Evolutionary conservation across 257 asterid genomes (phyloP), one percentile per base, ranked within the genome.

Genomic region (Handroanthus guayacan): DNA sequence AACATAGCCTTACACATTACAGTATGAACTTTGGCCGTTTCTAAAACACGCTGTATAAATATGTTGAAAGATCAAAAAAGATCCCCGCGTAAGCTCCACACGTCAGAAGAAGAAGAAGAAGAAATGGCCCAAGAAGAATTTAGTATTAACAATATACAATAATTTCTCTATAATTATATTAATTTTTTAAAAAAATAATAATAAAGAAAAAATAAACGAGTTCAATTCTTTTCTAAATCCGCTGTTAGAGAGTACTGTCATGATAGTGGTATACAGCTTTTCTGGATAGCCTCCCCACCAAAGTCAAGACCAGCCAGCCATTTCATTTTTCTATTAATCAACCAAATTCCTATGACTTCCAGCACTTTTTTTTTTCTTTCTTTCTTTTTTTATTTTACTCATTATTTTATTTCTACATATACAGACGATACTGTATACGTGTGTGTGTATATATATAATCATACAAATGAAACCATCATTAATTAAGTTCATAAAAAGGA

Each of bases 221-320:
- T 17, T 25, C 60, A 16, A 47, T 25, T 6, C 6, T 9, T n/a
- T 20, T 10, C 38, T 0, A 6, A 20, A 31, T 50, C 48, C 6
- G 56, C 20, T 20, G 44, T 69, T 60, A 56, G 72, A 34, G 76
- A 41, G 45, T 41, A 25, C 31, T 25, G 82, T 82, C 79, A 11
- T 55, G 67, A 62, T n/a, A 39, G 57, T 57, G 69, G 69, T 63
- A 62, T 73, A 45, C 76, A 62, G 51, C 67, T 64, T 76, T 58
- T 65, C 45, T 39, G 51, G 50, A 67, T 67, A 81, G 81, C 75
- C 79, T 57, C 72, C 54, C 44, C 44, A 52, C 51, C 2, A 75
- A 82, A 80, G 88, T 86, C 88, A 86, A 83, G 63, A 36, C 73
- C 25, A 75, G 84, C 80, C 60, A 84, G 51, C 77, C 68, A 56